phyloP scores from a whole-genome alignment of 1,284 basidiomycete species.

The Quambalaria eucalypti region DNA sequence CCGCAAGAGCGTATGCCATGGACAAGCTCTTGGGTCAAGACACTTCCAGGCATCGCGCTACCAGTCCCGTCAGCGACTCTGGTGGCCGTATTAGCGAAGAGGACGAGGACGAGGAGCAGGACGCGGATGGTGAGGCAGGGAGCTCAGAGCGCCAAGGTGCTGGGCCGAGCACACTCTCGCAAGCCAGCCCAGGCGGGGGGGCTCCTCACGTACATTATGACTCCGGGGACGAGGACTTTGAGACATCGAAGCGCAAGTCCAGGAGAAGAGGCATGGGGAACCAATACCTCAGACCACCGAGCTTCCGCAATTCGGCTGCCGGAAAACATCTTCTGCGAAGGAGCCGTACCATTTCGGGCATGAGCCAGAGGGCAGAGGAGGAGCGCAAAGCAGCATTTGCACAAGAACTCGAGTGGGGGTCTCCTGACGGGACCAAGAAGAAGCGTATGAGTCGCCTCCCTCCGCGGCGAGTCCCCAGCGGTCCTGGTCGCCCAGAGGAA shows the following conservation, averaged over 20 bases:
- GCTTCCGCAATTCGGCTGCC: neutral
- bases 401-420: neutral
- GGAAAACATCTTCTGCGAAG: neutral
- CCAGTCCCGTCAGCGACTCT: slow-evolving; percentile 6
- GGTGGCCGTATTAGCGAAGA: slow-evolving; percentile 2
- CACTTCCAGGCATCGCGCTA: slow-evolving; percentile 8
- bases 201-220: too few species aligned
- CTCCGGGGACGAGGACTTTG: neutral
- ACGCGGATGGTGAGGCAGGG: slow-evolving; percentile 1
- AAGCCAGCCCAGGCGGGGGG: too few species aligned
- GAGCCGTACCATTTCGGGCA: neutral
- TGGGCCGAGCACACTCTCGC: too few species aligned
- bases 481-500: too few species aligned
- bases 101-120: slow-evolving; percentile 5
- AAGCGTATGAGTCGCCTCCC: neutral
- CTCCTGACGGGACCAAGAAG: neutral
- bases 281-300: neutral
- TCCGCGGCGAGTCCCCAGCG: neutral
- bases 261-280: neutral
- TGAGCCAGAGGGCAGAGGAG: slow-evolving; percentile 1
- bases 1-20: slow-evolving; percentile 40
- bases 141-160: too few species aligned
- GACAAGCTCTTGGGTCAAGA: slow-evolving; percentile 40
- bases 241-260: slow-evolving; percentile 6
- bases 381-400: neutral